Evolutionary conservation across 148 eudicot genomes (phyloP), one percentile per base, ranked within the genome.

Genomic region (Spergularia bocconei): DNA sequence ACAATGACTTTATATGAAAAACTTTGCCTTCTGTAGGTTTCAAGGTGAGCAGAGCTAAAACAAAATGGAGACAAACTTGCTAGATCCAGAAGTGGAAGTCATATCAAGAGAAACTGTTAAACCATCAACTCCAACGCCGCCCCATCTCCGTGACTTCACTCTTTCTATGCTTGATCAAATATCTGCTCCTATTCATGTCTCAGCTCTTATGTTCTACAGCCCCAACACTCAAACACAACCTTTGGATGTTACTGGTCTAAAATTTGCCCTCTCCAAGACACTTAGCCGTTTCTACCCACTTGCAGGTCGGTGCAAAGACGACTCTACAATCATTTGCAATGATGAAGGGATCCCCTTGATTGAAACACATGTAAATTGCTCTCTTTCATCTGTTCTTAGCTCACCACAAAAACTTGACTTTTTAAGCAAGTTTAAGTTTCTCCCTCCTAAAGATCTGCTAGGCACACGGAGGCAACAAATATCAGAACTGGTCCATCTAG

Each of bases 291-390:
- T 69, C 41, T 69, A 69, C 60, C 72, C 72, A 14, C 61, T 69
- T 53, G 72, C 72, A 69, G 72, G 72, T 29, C 72, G 72, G 2
- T 69, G 72, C 47, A 69, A 53, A 33, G 72, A 69, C 47, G 72
- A 52, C 44, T 52, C 59, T 29, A 69, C 72, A 4, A 25, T 69
- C 47, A 25, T 25, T 15, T 69, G 72, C 47, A 69, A 69, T 1
- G 72, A 69, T 15, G 72, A 69, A 53, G 72, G 72, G 72, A 15
- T 33, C 4, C 47, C 47, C 59, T 69, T 69, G 6, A 53, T 69
- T 7, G 72, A 29, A 15, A 44, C 72, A 29, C 59, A 53, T 52
- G 60, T 69, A 61, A 53, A 69, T 69, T 69, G 60, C 72, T 69
- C 60, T 69, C 44, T 69, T 15, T 52, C 72, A 14, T 41, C 15